Conservation (phyloP, 2,329 filamentous ascomycete genomes). For the Fusarium keratoplasticum region DNA sequence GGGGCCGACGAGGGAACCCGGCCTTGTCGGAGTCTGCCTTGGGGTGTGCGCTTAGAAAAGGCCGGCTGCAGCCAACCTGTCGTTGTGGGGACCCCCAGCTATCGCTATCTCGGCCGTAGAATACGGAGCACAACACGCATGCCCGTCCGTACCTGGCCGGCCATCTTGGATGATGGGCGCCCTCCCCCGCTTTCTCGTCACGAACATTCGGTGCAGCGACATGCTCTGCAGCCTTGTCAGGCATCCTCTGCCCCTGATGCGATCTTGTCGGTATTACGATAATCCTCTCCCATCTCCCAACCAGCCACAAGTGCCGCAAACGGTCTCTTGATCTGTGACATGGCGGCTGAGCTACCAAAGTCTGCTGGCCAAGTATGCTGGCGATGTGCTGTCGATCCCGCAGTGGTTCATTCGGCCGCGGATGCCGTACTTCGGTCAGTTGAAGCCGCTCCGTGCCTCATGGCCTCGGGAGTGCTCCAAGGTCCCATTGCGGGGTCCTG, state of each 20-base stretch:
- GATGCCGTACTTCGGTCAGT: slow-evolving; percentile 5
- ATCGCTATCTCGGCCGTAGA: slow-evolving; percentile 43
- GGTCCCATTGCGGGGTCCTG: slow-evolving; percentile 33
- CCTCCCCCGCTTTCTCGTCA: slow-evolving; percentile 39
- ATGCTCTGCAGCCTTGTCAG: slow-evolving; percentile 43
- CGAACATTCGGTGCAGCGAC: slow-evolving; percentile 35
- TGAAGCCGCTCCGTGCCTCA: slow-evolving; percentile 2
- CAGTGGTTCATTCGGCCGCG: slow-evolving; percentile 10
- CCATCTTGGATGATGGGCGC: slow-evolving; percentile 24
- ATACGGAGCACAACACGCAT: slow-evolving; percentile 34
- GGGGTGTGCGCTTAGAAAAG: slow-evolving; percentile 34
- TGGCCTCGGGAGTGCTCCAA: slow-evolving; percentile 13
- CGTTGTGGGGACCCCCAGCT: slow-evolving; percentile 37
- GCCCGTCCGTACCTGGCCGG: slow-evolving; percentile 28
- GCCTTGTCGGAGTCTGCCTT: slow-evolving; percentile 10
- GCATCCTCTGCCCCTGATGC: slow-evolving; percentile 21
- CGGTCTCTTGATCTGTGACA: not conserved
- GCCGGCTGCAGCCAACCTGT: slow-evolving; percentile 23
- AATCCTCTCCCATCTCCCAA: not conserved
- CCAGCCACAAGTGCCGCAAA: not conserved
- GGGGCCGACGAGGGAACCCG: slow-evolving; percentile 20
- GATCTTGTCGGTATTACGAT: slow-evolving; percentile 9
- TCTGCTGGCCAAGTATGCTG: slow-evolving; percentile 16
- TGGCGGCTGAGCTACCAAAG: slow-evolving; percentile 12
- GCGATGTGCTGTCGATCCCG: slow-evolving; percentile 9